Conservation (phyloP, 345 rosid genomes). For the Pugionium cornutum region DNA sequence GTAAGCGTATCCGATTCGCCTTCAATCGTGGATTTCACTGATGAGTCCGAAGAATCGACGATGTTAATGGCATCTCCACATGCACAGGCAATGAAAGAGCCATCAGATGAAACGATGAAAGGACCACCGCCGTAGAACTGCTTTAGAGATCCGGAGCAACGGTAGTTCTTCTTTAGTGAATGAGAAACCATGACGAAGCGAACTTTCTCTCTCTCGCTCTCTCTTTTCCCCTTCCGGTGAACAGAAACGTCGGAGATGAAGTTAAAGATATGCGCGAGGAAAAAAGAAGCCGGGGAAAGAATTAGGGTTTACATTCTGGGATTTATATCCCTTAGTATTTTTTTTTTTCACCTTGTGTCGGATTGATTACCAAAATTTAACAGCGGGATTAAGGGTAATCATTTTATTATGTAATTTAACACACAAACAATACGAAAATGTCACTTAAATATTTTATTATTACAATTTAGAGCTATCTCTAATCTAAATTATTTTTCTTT, state of each 20-base stretch:
- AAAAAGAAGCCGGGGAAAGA: constrained; percentile 11
- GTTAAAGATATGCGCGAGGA: constrained; percentile 18
- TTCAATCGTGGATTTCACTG: constrained; percentile 65
- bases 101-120: constrained; percentile 70
- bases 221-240: constrained; percentile 7
- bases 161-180: constrained; percentile 66
- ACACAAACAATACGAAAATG: too few relatives aligned
- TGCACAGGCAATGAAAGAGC: constrained; percentile 75
- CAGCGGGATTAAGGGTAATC: too few relatives aligned
- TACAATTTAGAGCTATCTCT: too few relatives aligned
- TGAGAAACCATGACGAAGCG: constrained; percentile 45
- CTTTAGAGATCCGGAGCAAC: constrained; percentile 62
- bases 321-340: too few relatives aligned
- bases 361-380: too few relatives aligned
- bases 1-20: constrained; percentile 69
- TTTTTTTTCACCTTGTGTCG: too few relatives aligned
- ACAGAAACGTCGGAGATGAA: constrained; percentile 5
- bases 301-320: constrained; percentile 32
- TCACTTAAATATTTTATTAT: too few relatives aligned
- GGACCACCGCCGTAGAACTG: constrained; percentile 94
- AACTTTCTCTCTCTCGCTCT: neutral
- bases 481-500: too few relatives aligned
- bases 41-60: constrained; percentile 59
- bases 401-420: too few relatives aligned
- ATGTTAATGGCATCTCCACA: constrained; percentile 76